phyloP scores from a whole-genome alignment of 805 yeast genomes.

The Kurtzmaniella fragi region DNA sequence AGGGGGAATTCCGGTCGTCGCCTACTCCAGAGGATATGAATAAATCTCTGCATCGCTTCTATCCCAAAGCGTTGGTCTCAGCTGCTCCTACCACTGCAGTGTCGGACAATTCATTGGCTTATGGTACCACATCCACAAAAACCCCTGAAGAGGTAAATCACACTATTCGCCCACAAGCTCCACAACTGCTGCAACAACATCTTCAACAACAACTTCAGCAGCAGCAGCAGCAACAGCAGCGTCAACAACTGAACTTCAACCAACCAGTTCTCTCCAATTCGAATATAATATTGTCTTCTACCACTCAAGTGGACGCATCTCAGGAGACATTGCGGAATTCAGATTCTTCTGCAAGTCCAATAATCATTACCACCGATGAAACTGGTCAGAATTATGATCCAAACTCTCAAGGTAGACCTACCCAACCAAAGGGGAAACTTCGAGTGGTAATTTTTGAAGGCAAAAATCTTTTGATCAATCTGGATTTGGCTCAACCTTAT shows the following conservation, averaged over 20 bases:
- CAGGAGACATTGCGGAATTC: constrained; percentile 6
- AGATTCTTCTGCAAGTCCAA: constrained; percentile 10
- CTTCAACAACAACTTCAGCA: constrained; percentile 6
- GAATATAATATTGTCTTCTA: background rate
- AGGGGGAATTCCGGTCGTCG: background rate
- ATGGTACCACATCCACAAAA: constrained; percentile 53
- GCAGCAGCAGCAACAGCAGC: constrained; percentile 6
- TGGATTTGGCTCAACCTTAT: constrained; percentile 65
- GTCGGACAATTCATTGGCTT: constrained; percentile 55
- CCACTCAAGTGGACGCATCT: constrained; percentile 10
- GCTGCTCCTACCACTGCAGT: constrained; percentile 66
- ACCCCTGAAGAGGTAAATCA: constrained; percentile 10
- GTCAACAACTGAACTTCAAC: constrained; percentile 2
- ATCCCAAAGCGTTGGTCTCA: constrained; percentile 32
- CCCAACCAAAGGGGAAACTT: constrained; percentile 73
- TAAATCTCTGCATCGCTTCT: constrained; percentile 12
- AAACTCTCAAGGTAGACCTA: constrained; percentile 15
- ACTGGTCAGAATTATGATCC: constrained; percentile 28
- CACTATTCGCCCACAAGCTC: constrained; percentile 8
- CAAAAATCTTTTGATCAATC: constrained; percentile 52
- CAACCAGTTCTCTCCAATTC: background rate
- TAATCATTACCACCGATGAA: constrained; percentile 39
- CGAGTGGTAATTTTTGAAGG: constrained; percentile 82
- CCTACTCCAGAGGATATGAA: constrained; percentile 5
- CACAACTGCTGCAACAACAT: constrained; percentile 10